Evolutionary conservation across 2,329 filamentous ascomycete species (phyloP).

Genomic region (Fusarium sp.): DNA sequence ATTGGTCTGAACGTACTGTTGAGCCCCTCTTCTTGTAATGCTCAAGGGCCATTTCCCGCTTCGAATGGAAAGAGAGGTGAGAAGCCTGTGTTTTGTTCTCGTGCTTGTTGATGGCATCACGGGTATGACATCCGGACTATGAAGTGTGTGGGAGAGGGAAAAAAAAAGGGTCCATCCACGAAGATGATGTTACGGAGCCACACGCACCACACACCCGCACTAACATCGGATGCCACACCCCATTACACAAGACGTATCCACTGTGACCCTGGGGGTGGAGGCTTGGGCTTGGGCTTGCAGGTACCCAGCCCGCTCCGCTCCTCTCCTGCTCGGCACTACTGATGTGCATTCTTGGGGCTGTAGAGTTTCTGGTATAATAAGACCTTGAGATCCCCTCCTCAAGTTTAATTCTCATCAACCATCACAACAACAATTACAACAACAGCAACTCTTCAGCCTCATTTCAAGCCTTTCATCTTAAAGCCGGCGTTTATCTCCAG

Average conservation of each 20-base stretch:
- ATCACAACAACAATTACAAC: conserved; percentile 15
- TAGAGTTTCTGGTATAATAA: conserved; percentile 40
- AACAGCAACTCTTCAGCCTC: conserved; percentile 15
- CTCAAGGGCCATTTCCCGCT: conserved; percentile 5
- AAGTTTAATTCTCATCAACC: neutral
- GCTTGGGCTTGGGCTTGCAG: conserved; percentile 14
- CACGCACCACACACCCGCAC: conserved; percentile 8
- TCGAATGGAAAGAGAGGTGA: neutral
- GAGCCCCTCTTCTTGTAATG: conserved; percentile 25
- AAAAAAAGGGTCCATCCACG: conserved; percentile 40
- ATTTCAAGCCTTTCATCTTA: neutral
- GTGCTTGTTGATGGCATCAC: conserved; percentile 20
- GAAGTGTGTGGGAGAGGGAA: neutral
- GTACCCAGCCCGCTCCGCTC: conserved; percentile 25
- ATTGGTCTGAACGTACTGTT: conserved; percentile 30
- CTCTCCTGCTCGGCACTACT: conserved; percentile 6
- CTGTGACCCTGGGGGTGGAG: conserved; percentile 38
- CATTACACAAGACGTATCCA: conserved; percentile 24
- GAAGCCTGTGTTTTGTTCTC: conserved; percentile 10
- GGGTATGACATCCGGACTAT: conserved; percentile 14
- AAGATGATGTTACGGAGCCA: conserved; percentile 23
- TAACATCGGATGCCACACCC: conserved; percentile 9
- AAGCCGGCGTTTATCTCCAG: neutral
- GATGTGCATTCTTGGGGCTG: conserved; percentile 4
- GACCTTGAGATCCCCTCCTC: conserved; percentile 29